phyloP scores from a whole-genome alignment of 306 rosid species.

The Adenanthera pavonina region DNA sequence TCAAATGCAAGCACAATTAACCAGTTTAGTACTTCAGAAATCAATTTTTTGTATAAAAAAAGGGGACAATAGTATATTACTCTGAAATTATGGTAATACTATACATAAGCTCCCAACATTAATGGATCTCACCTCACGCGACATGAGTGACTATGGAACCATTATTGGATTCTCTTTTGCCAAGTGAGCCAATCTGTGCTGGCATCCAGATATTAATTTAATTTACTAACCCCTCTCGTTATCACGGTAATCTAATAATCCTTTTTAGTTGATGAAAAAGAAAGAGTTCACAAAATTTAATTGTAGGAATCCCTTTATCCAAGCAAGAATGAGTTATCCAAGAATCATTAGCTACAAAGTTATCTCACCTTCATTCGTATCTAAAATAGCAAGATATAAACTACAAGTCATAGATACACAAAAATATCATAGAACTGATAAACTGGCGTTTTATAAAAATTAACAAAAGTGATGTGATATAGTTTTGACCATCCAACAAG shows the following conservation, averaged over 20 bases:
- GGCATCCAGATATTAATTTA: background rate
- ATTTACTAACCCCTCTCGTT: background rate
- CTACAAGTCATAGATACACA: no score
- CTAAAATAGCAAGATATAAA: background rate
- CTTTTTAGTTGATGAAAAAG: conserved; percentile 5
- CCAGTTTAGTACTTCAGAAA: conserved; percentile 5
- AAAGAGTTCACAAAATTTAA: background rate
- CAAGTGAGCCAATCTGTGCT: background rate
- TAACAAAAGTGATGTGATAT: no score
- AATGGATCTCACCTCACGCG: no score
- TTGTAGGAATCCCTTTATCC: no score
- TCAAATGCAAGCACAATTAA: conserved; percentile 26
- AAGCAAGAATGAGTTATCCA: no score
- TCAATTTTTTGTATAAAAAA: background rate
- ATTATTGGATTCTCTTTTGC: no score
- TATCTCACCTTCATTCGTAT: background rate
- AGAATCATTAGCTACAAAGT: background rate
- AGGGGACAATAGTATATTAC: background rate
- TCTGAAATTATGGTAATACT: no score
- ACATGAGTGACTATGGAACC: no score
- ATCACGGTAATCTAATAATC: background rate
- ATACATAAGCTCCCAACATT: background rate
- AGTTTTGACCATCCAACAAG: no score
- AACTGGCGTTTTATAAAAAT: no score
- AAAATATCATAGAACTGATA: no score